Base-by-base conservation (phyloP, 148 eudicot genomes). In the Amaranthus palmeri region DNA sequence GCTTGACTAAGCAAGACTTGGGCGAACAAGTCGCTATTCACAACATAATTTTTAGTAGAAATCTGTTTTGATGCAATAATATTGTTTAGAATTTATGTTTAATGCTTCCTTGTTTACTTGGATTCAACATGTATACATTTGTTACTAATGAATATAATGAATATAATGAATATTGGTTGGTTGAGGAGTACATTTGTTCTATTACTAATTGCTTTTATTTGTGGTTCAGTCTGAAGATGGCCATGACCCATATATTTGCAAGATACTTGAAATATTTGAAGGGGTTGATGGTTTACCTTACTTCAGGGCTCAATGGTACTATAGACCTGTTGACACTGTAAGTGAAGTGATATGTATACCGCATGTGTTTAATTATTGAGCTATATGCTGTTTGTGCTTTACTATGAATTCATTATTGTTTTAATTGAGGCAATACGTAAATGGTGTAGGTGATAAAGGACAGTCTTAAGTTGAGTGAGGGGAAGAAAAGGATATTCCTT, bases 291-390 rank as follows among this genome's bases (percentile, higher is more conserved):
- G 86, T 1, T 17, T 51, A 11, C 76, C 71, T 3, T 77, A 91
- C 60, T 86, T 91, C 49, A 72, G 77, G 17, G 96, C 97, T 0
- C 91, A 89, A 57, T 91, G 97, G 98, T 93, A 77, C 66, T 93
- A 93, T 14, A 77, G 97, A 70, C 75, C 91, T 0, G 65, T 64
- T 4, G 98, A 93, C 69, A 91, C 98, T 5, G 98, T 93, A 78
- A 82, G 85, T 80, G 11, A 45, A 9, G 6, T 59, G 6, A 40
- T 3, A n/a, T 11, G n/a, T n/a, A n/a, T n/a, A n/a, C n/a, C n/a
- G n/a, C n/a, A n/a, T n/a, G n/a, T n/a, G n/a, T n/a, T n/a, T n/a
- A n/a, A 15, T 10, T 9, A 42, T 10, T 13, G 18, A 52, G 4
- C 15, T 61, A 10, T 25, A 57, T 10, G 43, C 5, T 61, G 62